A percentile compares a stretch with the other conserved stretches of the same genome.
phyloP scores from a whole-genome alignment of 306 rosid species.

The Trichosanthes truncata region DNA sequence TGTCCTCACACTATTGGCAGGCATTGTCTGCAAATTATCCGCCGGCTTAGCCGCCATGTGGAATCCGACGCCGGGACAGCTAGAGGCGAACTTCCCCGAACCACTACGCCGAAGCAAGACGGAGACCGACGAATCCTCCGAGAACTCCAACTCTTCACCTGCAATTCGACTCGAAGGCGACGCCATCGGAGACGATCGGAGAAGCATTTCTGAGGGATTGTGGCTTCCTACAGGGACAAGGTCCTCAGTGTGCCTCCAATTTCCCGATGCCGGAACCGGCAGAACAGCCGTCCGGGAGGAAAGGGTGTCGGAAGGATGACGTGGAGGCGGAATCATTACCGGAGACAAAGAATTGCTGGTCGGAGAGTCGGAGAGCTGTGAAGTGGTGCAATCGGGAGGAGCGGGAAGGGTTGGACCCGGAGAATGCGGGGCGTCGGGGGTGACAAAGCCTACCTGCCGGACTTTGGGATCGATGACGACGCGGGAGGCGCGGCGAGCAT shows the following conservation, averaged over 20 bases:
- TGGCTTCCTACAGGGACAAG: conserved; percentile 17
- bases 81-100: conserved; percentile 31
- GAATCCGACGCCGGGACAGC: conserved; percentile 9
- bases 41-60: conserved; percentile 3
- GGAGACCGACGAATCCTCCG: conserved; percentile 3
- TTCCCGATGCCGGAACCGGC: conserved; percentile 14
- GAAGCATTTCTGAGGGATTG: conserved; percentile 24
- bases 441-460: conserved; percentile 63
- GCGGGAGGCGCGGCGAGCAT: conserved; percentile 44
- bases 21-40: not conserved
- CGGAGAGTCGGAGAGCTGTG: conserved; percentile 17
- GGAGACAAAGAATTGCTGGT: conserved; percentile 49
- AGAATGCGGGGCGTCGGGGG: conserved; percentile 25
- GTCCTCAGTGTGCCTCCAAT: conserved; percentile 19
- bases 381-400: conserved; percentile 18
- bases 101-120: conserved; percentile 26
- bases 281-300: not conserved
- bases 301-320: conserved; percentile 20
- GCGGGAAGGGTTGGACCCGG: conserved; percentile 34
- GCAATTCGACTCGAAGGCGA: not conserved
- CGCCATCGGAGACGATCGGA: not conserved
- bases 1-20: not conserved
- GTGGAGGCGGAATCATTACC: conserved; percentile 56
- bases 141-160: not conserved
- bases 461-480: conserved; percentile 50